phyloP scores from a whole-genome alignment of 169 alveolate genomes.

The Sarcocystis neurona region DNA sequence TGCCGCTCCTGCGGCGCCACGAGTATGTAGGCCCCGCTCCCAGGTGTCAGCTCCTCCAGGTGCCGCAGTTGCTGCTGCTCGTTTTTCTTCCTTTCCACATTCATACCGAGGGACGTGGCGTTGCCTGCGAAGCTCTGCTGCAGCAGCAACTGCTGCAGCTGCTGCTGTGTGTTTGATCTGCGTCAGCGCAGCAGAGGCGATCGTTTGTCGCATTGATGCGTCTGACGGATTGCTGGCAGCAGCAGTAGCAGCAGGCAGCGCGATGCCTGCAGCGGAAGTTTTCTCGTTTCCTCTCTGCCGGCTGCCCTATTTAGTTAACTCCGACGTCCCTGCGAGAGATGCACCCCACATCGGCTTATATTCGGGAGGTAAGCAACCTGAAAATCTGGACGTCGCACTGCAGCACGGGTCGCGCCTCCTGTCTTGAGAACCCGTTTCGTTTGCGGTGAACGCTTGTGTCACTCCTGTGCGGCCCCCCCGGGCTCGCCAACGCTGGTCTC shows the following conservation, averaged over 20 bases:
- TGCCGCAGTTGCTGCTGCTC: constrained; percentile 40
- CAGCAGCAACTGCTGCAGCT: not conserved
- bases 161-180: not conserved
- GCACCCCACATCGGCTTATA: constrained; percentile 45
- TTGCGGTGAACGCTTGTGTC: too few species aligned
- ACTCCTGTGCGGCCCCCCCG: too few species aligned
- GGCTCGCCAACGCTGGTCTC: too few species aligned
- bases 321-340: constrained; percentile 47
- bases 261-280: constrained; percentile 25
- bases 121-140: not conserved
- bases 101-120: too few species aligned
- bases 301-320: constrained; percentile 46
- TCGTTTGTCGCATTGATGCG: constrained; percentile 42
- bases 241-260: constrained; percentile 39
- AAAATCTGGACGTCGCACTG: too few species aligned
- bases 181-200: not conserved
- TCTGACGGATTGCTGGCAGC: constrained; percentile 44
- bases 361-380: constrained; percentile 57
- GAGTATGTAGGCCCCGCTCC: not conserved
- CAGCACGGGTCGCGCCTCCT: too few species aligned
- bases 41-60: not conserved
- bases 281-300: constrained; percentile 56
- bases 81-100: too few species aligned
- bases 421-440: too few species aligned
- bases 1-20: not conserved